Conservation (phyloP, 192 early-diverging fungal species). For the Coemansia sp. region DNA sequence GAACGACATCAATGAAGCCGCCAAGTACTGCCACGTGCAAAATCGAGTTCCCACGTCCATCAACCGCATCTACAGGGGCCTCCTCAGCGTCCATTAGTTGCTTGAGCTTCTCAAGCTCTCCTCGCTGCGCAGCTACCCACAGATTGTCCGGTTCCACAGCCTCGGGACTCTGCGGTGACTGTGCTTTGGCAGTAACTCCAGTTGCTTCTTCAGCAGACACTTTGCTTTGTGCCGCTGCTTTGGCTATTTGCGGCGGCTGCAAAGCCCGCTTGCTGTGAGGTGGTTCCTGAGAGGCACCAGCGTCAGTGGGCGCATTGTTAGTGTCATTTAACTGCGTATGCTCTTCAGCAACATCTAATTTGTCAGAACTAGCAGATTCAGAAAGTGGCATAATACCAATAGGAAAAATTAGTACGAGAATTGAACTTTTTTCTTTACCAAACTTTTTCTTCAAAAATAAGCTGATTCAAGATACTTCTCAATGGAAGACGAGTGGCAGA, state of each 20-base stretch:
- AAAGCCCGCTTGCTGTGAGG: not conserved
- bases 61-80: conserved; percentile 55
- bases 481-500: conserved; percentile 52
- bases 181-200: conserved; percentile 13
- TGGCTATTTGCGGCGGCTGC: conserved; percentile 10
- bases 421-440: not conserved
- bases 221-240: conserved; percentile 28
- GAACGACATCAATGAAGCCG: conserved; percentile 66
- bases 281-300: not conserved
- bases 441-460: not conserved
- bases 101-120: conserved; percentile 58
- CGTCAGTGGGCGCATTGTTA: too few species aligned
- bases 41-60: conserved; percentile 69
- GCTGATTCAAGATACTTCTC: not conserved
- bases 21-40: conserved; percentile 86
- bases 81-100: conserved; percentile 59
- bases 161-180: conserved; percentile 2
- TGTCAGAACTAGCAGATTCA: too few species aligned
- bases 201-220: conserved; percentile 22
- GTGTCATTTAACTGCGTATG: too few species aligned
- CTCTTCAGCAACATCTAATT: too few species aligned
- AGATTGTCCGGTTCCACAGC: conserved; percentile 3
- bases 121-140: conserved; percentile 65
- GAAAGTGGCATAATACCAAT: too few species aligned
- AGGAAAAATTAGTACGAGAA: not conserved